Evolutionary conservation across 257 asterid genomes (phyloP).

Genomic region (Perilla frutescens): DNA sequence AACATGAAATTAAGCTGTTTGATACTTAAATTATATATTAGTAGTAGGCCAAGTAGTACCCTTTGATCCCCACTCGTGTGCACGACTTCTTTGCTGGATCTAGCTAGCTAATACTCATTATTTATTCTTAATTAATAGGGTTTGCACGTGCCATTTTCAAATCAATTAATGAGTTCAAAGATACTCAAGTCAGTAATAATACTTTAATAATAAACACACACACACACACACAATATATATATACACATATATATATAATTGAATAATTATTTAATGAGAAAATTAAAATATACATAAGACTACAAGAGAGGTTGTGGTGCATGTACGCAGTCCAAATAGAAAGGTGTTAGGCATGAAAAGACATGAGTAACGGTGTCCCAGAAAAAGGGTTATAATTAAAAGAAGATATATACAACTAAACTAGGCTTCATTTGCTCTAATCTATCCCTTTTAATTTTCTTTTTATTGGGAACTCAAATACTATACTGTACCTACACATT

Average conservation of each 20-base stretch:
- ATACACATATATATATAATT: neutral
- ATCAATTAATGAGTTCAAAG: constrained; percentile 29
- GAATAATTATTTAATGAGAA: neutral
- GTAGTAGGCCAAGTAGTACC: neutral
- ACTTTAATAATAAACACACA: neutral
- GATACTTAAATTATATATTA: neutral
- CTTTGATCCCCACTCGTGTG: constrained; percentile 52
- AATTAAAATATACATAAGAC: neutral
- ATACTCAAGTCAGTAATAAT: constrained; percentile 13
- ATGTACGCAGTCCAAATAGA: constrained; percentile 44
- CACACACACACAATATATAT: neutral
- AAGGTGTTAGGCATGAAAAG: constrained; percentile 49
- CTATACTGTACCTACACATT: constrained; percentile 26
- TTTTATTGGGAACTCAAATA: constrained; percentile 47
- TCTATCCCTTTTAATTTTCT: neutral
- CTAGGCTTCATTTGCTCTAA: constrained; percentile 36
- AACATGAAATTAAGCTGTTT: too few species aligned
- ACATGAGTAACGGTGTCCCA: constrained; percentile 62
- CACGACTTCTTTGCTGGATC: constrained; percentile 50
- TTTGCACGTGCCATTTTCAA: constrained; percentile 44
- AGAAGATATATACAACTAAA: constrained; percentile 17
- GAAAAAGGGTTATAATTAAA: constrained; percentile 37
- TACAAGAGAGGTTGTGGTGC: neutral
- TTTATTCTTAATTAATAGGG: neutral
- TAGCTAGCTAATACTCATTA: neutral